Conservation (phyloP, 805 yeast genomes). For the Candida silvatica region DNA sequence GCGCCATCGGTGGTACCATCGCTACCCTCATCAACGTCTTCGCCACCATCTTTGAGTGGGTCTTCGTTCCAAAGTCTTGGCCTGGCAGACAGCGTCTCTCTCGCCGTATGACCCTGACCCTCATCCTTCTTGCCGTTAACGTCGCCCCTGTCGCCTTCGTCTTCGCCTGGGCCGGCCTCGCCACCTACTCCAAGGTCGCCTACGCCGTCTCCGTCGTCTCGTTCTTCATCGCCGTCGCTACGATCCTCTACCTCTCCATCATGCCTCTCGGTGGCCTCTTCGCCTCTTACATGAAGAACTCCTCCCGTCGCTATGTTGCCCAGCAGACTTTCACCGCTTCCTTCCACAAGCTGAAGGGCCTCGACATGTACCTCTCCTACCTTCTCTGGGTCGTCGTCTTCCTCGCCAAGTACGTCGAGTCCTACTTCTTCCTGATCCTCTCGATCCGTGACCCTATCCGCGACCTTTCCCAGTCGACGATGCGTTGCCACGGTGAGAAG, state of each 20-base stretch:
- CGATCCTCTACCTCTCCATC: conserved; percentile 77
- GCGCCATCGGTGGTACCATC: conserved; percentile 86
- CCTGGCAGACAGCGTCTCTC: conserved; percentile 97
- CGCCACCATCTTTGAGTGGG: conserved; percentile 91
- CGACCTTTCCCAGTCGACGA: conserved; percentile 69
- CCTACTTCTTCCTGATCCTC: conserved; percentile 84
- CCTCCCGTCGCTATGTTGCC: conserved; percentile 81
- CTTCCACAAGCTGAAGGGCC: conserved; percentile 69
- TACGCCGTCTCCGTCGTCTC: conserved; percentile 75
- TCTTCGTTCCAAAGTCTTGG: conserved; percentile 96
- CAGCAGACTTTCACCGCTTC: conserved; percentile 95
- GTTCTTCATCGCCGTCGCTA: conserved; percentile 80
- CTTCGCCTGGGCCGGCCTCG: conserved; percentile 69
- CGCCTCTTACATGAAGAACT: conserved; percentile 83
- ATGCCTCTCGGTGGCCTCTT: conserved; percentile 97
- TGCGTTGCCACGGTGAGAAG: conserved; percentile 94
- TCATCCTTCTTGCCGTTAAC: conserved; percentile 58
- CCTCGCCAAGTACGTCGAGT: conserved; percentile 81
- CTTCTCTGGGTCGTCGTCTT: conserved; percentile 85
- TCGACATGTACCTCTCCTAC: conserved; percentile 95
- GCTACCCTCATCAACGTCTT: conserved; percentile 74
- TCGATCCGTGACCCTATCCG: conserved; percentile 94
- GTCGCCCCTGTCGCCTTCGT: conserved; percentile 83
- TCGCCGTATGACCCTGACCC: conserved; percentile 74
- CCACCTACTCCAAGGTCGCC: conserved; percentile 62